Base-by-base conservation (phyloP, 2,329 filamentous ascomycete genomes). In the Mollisiaceae sp. region DNA sequence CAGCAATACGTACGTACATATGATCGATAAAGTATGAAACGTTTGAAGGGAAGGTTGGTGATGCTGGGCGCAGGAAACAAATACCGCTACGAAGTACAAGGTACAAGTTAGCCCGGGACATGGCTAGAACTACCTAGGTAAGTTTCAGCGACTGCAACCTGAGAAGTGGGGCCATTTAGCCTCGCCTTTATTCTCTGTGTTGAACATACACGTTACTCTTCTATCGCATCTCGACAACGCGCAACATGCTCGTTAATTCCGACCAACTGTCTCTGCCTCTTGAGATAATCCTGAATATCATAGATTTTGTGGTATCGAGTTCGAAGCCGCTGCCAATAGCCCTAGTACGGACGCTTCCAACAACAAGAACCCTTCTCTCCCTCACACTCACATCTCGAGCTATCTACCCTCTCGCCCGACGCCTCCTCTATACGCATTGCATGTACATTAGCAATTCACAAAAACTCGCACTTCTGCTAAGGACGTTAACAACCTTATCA, bases 401-500 rank as follows among this genome's bases (percentile, higher is more conserved):
- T 18, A 82, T 80, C 2, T 77, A 81, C 66, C 67, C 71, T 4
- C 65, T 79, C 11, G 81, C 83, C 3, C 76, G 76, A 18, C 78
- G 76, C 45, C 75, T 81, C 12, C 78, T 85, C n/a, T 79, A 79
- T 55, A 73, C 79, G 64, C 77, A 80, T 67, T 84, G 82, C 71
- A 67, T 83, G 41, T 80, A 80, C 68, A 73, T 85, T 45, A 78
- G 82, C 55, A 78, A 79, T 1, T 75, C 77, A 9, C 76, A 83
- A 20, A 82, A 81, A 68, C 72, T 83, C 82, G 18, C 78, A 11
- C 47, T 50, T 32, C 56, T 67, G 4, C 1, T 63, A 4, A 14
- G 39, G 6, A 60, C 50, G 54, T 24, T 65, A 27, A 20, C 24
- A 55, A 22, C 32, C 14, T 38, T 47, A 4, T 36, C 32, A 27